Evolutionary conservation across 306 rosid genomes (phyloP).

Genomic region (Trichosanthes cucumerina): DNA sequence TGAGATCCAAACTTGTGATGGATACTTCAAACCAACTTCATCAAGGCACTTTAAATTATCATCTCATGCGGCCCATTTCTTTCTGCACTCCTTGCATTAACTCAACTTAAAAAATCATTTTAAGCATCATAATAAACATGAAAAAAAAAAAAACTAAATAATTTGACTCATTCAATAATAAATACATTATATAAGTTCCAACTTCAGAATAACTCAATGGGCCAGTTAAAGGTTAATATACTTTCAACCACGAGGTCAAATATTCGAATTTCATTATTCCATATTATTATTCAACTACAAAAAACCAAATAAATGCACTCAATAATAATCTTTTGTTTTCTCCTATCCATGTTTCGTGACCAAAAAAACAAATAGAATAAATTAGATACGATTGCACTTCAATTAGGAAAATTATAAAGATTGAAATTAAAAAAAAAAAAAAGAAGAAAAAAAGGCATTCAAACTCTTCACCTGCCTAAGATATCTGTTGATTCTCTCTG

Average conservation of each 20-base stretch:
- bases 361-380: not conserved
- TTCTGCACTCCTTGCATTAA: not conserved
- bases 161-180: not conserved
- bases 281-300: no score
- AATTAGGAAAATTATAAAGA: no score
- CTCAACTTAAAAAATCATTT: no score
- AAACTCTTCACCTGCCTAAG: no score
- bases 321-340: no score
- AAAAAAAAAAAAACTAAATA: not conserved
- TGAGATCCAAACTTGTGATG: not conserved
- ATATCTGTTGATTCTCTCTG: no score
- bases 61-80: not conserved
- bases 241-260: no score
- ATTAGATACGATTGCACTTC: not conserved
- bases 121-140: not conserved
- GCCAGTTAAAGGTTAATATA: no score
- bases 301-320: not conserved
- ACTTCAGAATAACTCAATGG: no score
- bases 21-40: not conserved
- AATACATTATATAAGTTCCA: no score
- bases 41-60: not conserved
- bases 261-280: no score
- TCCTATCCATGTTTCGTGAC: not conserved
- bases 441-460: no score
- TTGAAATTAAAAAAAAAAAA: not conserved